Evolutionary conservation across 768 basidiomycete species (phyloP), one percentile per base, ranked within the genome.

Genomic region (Tephrocybe sp.): DNA sequence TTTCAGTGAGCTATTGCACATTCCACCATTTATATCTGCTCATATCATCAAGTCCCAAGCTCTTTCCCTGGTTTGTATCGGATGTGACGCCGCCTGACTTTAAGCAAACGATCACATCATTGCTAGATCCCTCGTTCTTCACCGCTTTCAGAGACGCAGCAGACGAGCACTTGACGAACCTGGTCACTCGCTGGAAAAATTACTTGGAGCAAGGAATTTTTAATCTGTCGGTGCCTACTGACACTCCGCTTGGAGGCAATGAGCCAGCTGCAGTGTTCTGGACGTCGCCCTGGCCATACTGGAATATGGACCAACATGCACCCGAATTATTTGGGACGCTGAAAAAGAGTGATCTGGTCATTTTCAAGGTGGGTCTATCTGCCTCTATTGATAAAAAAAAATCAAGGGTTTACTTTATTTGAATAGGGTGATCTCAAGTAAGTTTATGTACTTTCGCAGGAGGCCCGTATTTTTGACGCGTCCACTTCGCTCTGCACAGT

Each of bases 11-110:
- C 76, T 26, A 7, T 41, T 14, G 20, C 33, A 17, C 51, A 30
- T 34, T 32, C 23, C 22, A 34, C 49, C 3, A 39, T 20, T 32
- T 2, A 50, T 11, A 8, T 48, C 31, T 52, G 13, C 12, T 34
- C 19, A 14, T 46, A 35, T 39, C 44, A 13, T 33, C 26, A 53
- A 96, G 94, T 70, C 91, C 94, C 0, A 98, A 99, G 66, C 72
- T 89, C 8, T 88, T 98, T 45, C 95, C 95, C 0, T 99, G 96
- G 94, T 99, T 98, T 64, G 95, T 98, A 40, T 93, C 90, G 10
- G 92, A 97, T 65, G 93, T 95, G 22, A 89, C 90, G 4, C 94
- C 96, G 1, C 71, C 76, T 20, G 96, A 99, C 66, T 97, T 97
- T 66, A 58, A 64, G 20, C 66, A 72, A 43, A 78, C 82, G 0